Conservation (phyloP, 257 asterid species). For the Perilla frutescens region DNA sequence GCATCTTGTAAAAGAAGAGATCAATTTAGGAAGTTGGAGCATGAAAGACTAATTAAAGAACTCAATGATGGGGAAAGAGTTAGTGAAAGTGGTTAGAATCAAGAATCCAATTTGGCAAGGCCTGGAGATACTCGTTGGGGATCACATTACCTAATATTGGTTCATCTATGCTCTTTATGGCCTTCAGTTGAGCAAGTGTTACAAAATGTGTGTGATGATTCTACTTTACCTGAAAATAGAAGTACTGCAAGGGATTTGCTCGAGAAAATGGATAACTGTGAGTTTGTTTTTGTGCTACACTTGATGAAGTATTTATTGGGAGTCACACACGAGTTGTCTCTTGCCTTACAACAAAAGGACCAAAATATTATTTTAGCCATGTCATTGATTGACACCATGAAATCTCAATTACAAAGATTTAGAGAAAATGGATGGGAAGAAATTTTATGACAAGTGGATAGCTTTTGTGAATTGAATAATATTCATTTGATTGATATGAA, state of each 20-base stretch:
- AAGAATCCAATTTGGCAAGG: neutral
- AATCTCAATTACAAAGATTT: no score
- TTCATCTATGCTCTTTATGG: constrained; percentile 7
- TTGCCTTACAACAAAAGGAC: constrained; percentile 1
- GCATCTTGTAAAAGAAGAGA: constrained; percentile 15
- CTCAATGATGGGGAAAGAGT: neutral
- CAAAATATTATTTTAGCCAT: constrained; percentile 8
- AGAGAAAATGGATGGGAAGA: no score
- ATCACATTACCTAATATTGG: neutral
- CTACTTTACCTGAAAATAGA: neutral
- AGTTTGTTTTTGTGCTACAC: neutral
- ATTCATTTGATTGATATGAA: no score
- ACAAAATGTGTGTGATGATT: neutral
- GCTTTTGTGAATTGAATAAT: no score
- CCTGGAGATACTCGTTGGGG: constrained; percentile 12
- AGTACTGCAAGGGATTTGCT: neutral
- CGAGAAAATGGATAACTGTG: no score
- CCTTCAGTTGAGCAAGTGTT: neutral
- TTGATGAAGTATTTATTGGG: neutral
- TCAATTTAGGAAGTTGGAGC: neutral
- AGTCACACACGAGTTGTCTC: constrained; percentile 3
- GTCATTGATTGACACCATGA: no score
- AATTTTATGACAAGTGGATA: no score
- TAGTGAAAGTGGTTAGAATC: neutral
- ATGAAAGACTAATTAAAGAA: neutral